phyloP scores from a whole-genome alignment of 2,329 filamentous ascomycete species.

The Penicillium carneum region DNA sequence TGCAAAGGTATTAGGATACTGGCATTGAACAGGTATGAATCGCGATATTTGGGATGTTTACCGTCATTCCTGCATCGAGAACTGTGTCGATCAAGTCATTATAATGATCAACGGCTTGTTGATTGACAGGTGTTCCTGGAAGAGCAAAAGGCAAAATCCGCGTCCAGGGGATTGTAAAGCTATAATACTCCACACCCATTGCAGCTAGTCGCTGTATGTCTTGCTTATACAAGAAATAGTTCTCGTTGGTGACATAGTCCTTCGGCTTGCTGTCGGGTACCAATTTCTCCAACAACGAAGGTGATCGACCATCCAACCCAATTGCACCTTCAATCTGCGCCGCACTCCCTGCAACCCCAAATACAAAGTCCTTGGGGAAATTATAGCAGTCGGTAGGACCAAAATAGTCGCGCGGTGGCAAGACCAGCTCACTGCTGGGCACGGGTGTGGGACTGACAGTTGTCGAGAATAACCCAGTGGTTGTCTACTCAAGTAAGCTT shows the following conservation, averaged over 20 bases:
- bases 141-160: slow-evolving; percentile 59
- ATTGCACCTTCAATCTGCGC: slow-evolving; percentile 57
- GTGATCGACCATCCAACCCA: slow-evolving; percentile 50
- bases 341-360: slow-evolving; percentile 53
- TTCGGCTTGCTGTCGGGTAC: slow-evolving; percentile 42
- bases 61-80: slow-evolving; percentile 51
- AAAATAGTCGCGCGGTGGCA: slow-evolving; percentile 63
- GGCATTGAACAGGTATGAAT: neutral
- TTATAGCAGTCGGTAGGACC: slow-evolving; percentile 47
- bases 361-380: slow-evolving; percentile 53
- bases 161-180: slow-evolving; percentile 59
- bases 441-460: slow-evolving; percentile 65
- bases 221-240: slow-evolving; percentile 61
- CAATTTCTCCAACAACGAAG: slow-evolving; percentile 51
- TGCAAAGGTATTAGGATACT: slow-evolving; percentile 19
- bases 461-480: slow-evolving; percentile 55
- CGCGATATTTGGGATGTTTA: neutral
- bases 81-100: slow-evolving; percentile 57
- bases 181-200: slow-evolving; percentile 51
- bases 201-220: slow-evolving; percentile 52
- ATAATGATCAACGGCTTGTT: slow-evolving; percentile 57
- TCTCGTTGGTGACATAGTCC: slow-evolving; percentile 60
- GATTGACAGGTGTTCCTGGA: slow-evolving; percentile 55
- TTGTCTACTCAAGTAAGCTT: slow-evolving; percentile 28
- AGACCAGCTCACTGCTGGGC: slow-evolving; percentile 61